Evolutionary conservation across 1,139 yeast species (phyloP), one percentile per base, ranked within the genome.

Genomic region (Suhomyces ambrosiae): DNA sequence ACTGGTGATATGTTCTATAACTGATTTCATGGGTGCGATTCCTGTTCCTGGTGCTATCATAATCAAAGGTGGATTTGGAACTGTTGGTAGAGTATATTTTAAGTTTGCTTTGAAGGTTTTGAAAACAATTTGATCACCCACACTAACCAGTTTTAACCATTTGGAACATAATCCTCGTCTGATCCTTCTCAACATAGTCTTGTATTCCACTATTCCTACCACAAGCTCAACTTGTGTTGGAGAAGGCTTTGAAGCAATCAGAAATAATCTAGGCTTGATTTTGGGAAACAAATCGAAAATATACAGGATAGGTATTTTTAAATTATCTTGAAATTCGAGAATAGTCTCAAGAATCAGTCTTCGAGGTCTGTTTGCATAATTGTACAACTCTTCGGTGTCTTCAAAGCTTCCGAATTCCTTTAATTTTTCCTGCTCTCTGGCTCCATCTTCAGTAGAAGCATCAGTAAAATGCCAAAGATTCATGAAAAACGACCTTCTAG

Each of bases 31-130:
- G 1, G 97, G 97, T 0, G 97, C 97, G 7, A 90, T 69, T 1
- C 97, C 97, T 0, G 96, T 90, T 6, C 97, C 97, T 0, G 97
- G 94, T 0, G 92, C 82, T 5, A 89, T 74, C 76, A 89, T 69
- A 4, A 89, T 65, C 22, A 85, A 62, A 0, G 95, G 95, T 1
- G 65, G 66, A 3, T 49, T 46, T 1, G 48, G 46, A 4, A 27
- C 35, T 8, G 29, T 33, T 3, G 54, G 48, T 4, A 33, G 50
- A 35, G 5, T 53, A 25, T 74, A 65, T 24, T 56, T 57, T 37
- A 79, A 51, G 23, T 68, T 59, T 38, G 78, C 79, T 27, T 65
- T 64, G 38, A 79, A 79, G 3, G 87, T 47, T 7, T 82, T 72
- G 43, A 80, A 82, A 2, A 79, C 63, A 2, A 90, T 54, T 6